Base-by-base conservation (phyloP, 495 filamentous ascomycete species). In the Penicillium antarcticum region DNA sequence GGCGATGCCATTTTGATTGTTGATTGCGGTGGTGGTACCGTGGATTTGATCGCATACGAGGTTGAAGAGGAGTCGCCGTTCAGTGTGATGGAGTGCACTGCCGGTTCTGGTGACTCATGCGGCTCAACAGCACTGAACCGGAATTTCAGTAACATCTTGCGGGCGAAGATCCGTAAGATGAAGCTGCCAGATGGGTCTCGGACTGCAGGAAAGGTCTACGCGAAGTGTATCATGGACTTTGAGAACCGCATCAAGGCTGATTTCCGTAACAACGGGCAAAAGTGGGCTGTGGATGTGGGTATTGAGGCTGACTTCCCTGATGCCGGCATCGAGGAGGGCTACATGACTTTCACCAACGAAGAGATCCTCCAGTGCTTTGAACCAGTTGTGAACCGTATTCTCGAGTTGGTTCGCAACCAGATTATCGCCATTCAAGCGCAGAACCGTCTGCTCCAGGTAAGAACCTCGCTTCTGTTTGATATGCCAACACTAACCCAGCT, bases 161-260 rank as follows among this genome's bases (percentile, higher is more conserved):
- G 87, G n/a, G 84, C 87, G 11, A 89, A 88, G 67, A 90, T 90
- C 51, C 74, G 86, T 14, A 88, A 89, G 68, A 90, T 90, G 87
- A 87, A 90, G 65, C 72, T 90, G n/a, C 87, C 87, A 0, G 86
- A 88, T 63, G 87, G 86, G 13, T 88, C 86, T 17, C 84, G 80
- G 51, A 88, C 84, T 19, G 87, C 87, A 16, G 86, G 87, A 26
- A 86, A 85, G 66, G 86, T 90, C 12, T 90, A 90, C 58, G 86
- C 87, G 35, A 89, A 89, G 65, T 90, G 87, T 71, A 89, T 90
- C 55, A 89, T 88, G 85, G 87, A 90, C 66, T 90, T 90, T 60
- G 87, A 90, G 70, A 89, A 90, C 67, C 75, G 87, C 39, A 88
- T 90, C 71, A 90, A 90, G 66, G 87, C 87, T 26, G 87, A 89